These are phyloP conservation scores for Aspergillus quadricinctus DNA, from an alignment of 2,329 filamentous ascomycete genomes.

Conservation along the genomic window DNA sequence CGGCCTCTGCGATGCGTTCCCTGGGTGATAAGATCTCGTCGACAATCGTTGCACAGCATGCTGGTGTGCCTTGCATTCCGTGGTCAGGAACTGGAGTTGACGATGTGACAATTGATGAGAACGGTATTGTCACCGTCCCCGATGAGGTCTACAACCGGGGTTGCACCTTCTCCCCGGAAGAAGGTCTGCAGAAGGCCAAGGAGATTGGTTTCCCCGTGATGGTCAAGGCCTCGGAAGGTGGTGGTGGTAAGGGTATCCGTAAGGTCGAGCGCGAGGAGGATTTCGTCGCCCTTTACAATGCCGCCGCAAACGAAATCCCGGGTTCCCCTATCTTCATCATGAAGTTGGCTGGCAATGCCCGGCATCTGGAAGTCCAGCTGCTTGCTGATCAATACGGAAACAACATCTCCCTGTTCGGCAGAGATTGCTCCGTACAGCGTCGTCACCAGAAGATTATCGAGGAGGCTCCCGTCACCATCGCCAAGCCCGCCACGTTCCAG, in stretches of 20 bases:
- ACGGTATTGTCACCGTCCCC: constrained; percentile 87
- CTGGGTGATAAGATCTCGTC: constrained; percentile 99
- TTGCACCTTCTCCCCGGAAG: constrained; percentile 83
- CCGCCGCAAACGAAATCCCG: constrained; percentile 93
- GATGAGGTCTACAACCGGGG: constrained; percentile 84
- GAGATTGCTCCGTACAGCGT: constrained; percentile 97
- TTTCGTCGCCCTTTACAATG: constrained; percentile 86
- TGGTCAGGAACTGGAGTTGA: constrained; percentile 96
- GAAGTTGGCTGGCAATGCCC: constrained; percentile 95
- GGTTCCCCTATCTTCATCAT: constrained; percentile 99
- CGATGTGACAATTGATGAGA: constrained; percentile 68
- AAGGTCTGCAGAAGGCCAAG: constrained; percentile 80
- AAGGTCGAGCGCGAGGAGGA: constrained; percentile 83
- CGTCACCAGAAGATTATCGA: constrained; percentile 99
- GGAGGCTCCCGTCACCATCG: constrained; percentile 95
- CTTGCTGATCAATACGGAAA: constrained; percentile 98
- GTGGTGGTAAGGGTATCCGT: constrained; percentile 98
- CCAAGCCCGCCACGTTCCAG: constrained; percentile 81
- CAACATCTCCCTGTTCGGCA: constrained; percentile 97
- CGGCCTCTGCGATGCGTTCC: constrained; percentile 96
- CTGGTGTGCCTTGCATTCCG: constrained; percentile 93
- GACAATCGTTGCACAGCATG: constrained; percentile 97
- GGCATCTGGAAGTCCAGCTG: constrained; percentile 95
- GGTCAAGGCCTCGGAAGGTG: constrained; percentile 99
- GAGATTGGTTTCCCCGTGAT: constrained; percentile 98